These are phyloP conservation scores for Gnomoniopsis smithogilvyi DNA, from an alignment of 2,329 filamentous ascomycete species.

Conservation along the genomic window DNA sequence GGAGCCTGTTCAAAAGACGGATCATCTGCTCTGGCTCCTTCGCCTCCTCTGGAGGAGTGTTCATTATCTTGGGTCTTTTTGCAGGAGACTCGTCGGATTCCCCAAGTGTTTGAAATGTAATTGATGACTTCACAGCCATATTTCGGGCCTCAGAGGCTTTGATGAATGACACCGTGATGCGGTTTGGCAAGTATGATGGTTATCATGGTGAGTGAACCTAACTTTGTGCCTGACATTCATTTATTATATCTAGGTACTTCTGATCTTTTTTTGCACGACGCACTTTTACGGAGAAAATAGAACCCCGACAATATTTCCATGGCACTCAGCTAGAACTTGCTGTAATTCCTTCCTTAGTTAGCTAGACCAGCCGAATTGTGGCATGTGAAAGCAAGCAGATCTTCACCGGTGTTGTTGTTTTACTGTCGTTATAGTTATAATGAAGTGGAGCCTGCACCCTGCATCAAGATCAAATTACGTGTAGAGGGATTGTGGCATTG, in stretches of 20 bases:
- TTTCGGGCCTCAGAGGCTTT: background rate
- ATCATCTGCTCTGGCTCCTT: background rate
- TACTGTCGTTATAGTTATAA: background rate
- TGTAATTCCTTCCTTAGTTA: background rate
- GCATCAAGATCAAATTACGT: background rate
- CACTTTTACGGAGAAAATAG: no score
- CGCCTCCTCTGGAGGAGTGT: conserved; percentile 12
- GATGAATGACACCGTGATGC: background rate
- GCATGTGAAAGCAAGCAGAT: background rate
- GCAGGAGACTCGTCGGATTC: background rate
- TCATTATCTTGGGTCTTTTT: conserved; percentile 6
- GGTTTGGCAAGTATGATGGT: background rate
- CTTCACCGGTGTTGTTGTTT: background rate
- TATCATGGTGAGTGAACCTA: background rate
- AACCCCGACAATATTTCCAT: background rate
- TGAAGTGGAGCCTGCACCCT: background rate
- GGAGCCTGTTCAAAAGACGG: conserved; percentile 34
- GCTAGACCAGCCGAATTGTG: background rate
- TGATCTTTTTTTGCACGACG: no score
- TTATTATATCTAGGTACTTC: background rate
- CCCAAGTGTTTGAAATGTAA: background rate
- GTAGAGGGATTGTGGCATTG: background rate
- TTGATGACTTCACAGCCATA: conserved; percentile 5
- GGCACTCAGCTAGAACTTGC: background rate
- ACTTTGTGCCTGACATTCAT: background rate